Base-by-base conservation (phyloP, 768 basidiomycete species). In the Serendipita vermifera region DNA sequence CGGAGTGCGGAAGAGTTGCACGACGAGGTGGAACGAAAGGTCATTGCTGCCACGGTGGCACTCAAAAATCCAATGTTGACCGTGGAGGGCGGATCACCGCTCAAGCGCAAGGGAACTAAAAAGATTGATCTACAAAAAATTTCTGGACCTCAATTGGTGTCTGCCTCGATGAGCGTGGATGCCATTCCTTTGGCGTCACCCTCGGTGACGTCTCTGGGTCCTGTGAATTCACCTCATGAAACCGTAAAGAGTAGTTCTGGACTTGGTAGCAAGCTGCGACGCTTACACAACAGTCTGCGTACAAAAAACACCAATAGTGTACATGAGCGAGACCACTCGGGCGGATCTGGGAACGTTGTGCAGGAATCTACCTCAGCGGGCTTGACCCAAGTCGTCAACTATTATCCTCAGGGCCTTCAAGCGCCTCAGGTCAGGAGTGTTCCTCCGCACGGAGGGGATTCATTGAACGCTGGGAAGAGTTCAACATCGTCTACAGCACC, bases 101-200 rank as follows among this genome's bases (percentile, higher is more conserved):
- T n/a, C 63, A 75, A 60, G 69, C 79, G 31, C 60, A 69, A 17
- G 61, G 43, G 69, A 9, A 79, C 79, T 55, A 81, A 74, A 66
- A 77, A 77, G 40, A 76, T 86, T 58, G 78, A 73, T 61, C 72
- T 78, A 22, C 77, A 74, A 58, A 77, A 82, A 60, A 86, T 86
- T 58, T 83, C 81, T 6, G 77, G 72, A 39, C 84, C 84, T 11
- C 75, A 72, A 22, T 70, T 85, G 17, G 72, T 86, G 15, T 81
- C 80, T n/a, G 75, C 81, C 2, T 78, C 84, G 1, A 78, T 80
- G 3, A 81, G 79, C 59, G 77, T 85, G 24, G 81, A 84, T 62
- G 77, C 82, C 2, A 72, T 84, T 54, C 81, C 84, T 38, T 70
- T 82, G 38, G 78, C 76, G 31, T 58, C 41, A 26, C 56, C 59